Evolutionary conservation across 495 filamentous ascomycete genomes (phyloP).

Genomic region (Cercophora sp.): DNA sequence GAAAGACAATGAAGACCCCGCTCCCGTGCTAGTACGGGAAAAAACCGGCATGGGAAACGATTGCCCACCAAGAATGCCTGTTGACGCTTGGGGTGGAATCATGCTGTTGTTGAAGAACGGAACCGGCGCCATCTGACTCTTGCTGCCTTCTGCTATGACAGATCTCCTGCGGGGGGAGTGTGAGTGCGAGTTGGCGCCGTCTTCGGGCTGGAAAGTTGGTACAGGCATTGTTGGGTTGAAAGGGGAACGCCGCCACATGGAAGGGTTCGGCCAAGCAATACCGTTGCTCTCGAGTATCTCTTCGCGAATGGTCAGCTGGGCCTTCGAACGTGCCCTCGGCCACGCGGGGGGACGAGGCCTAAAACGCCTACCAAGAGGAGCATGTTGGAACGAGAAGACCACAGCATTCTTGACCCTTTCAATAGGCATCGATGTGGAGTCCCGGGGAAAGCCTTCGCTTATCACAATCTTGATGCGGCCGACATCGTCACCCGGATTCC

Average conservation of each 20-base stretch:
- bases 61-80: neutral
- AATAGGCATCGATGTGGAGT: slow-evolving; percentile 51
- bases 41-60: slow-evolving; percentile 4
- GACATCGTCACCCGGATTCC: slow-evolving; percentile 65
- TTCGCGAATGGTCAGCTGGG: slow-evolving; percentile 17
- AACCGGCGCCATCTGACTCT: slow-evolving; percentile 15
- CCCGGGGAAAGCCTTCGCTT: slow-evolving; percentile 63
- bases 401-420: slow-evolving; percentile 71
- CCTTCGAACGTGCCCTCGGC: neutral
- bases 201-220: slow-evolving; percentile 37
- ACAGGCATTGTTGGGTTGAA: slow-evolving; percentile 34
- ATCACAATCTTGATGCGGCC: slow-evolving; percentile 78
- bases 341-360: too few species aligned
- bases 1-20: slow-evolving; percentile 18
- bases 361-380: slow-evolving; percentile 67
- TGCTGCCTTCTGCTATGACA: neutral
- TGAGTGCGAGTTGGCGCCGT: slow-evolving; percentile 38
- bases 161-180: slow-evolving; percentile 38
- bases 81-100: slow-evolving; percentile 17
- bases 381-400: slow-evolving; percentile 82
- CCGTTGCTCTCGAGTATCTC: slow-evolving; percentile 69
- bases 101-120: neutral
- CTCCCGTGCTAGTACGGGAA: slow-evolving; percentile 14
- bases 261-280: slow-evolving; percentile 79
- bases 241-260: slow-evolving; percentile 60